These are phyloP conservation scores for Rutstroemia sp. DNA, from an alignment of 2,329 filamentous ascomycete species.

Conservation along the genomic window DNA sequence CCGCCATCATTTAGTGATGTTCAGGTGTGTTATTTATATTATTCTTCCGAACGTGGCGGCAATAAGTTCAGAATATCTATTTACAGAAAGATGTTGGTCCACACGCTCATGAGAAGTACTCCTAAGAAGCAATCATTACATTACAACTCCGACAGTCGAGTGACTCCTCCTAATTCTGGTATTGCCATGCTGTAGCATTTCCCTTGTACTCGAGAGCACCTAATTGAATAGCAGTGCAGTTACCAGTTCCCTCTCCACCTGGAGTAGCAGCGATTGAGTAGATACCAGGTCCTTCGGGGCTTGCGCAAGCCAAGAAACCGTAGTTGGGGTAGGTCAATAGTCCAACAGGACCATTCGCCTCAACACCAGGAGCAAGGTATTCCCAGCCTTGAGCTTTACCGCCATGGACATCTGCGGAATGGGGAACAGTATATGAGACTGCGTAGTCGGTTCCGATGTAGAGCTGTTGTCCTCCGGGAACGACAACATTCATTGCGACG, in stretches of 20 bases:
- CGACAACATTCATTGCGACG: neutral
- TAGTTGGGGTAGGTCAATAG: neutral
- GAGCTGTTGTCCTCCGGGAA: slow-evolving; percentile 8
- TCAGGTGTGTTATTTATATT: too few relatives aligned
- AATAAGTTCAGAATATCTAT: too few relatives aligned
- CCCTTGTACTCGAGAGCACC: neutral
- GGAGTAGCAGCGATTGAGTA: neutral
- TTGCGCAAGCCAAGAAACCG: slow-evolving; percentile 2
- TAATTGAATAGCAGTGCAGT: neutral
- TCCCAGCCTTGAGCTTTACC: neutral
- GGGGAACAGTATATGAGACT: neutral
- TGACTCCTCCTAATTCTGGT: neutral
- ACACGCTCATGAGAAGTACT: too few relatives aligned
- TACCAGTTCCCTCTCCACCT: neutral
- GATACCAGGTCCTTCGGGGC: neutral
- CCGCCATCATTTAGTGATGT: too few relatives aligned
- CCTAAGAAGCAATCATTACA: too few relatives aligned
- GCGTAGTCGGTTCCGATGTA: neutral
- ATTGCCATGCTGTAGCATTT: neutral
- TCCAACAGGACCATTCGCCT: neutral
- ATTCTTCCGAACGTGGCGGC: too few relatives aligned
- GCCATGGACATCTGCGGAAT: neutral
- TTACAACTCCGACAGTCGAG: too few relatives aligned
- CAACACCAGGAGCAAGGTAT: neutral
- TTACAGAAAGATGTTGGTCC: too few relatives aligned